Evolutionary conservation across 2,329 filamentous ascomycete genomes (phyloP).

Genomic region (Botryotinia narcissicola): DNA sequence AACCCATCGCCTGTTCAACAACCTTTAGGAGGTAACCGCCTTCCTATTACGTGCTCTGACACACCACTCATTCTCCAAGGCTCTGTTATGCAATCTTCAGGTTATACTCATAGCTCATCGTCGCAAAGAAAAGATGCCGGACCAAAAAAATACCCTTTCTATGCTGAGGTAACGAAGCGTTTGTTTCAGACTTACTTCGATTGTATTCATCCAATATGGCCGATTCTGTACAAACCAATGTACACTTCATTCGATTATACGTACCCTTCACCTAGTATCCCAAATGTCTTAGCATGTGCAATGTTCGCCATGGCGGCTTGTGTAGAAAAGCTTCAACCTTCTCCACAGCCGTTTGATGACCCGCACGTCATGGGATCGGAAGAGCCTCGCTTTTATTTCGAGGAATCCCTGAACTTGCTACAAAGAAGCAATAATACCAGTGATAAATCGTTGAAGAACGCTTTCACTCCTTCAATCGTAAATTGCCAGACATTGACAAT

Average conservation of each 20-base stretch:
- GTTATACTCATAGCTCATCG: neutral
- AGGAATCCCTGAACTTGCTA: conserved; percentile 29
- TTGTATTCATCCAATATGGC: conserved; percentile 37
- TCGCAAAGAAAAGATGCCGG: conserved; percentile 4
- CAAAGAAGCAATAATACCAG: conserved; percentile 22
- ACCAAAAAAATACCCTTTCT: conserved; percentile 20
- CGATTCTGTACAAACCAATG: conserved; percentile 37
- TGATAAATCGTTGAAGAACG: conserved; percentile 26
- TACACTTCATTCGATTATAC: conserved; percentile 33
- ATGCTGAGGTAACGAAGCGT: conserved; percentile 30
- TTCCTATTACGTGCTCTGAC: neutral
- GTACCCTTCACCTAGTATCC: conserved; percentile 31
- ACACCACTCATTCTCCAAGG: neutral
- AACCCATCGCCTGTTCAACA: neutral
- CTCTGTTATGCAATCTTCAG: neutral
- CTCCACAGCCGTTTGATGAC: conserved; percentile 19
- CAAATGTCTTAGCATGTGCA: conserved; percentile 30
- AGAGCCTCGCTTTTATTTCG: conserved; percentile 16
- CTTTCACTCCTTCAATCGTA: conserved; percentile 32
- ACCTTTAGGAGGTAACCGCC: neutral
- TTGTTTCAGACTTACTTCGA: conserved; percentile 37
- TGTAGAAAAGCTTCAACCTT: conserved; percentile 28
- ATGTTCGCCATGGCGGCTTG: conserved; percentile 37
- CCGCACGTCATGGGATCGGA: conserved; percentile 22
- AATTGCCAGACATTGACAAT: conserved; percentile 36